Conservation (phyloP, 1,284 basidiomycete species). For the Pseudozyma thailandica region DNA sequence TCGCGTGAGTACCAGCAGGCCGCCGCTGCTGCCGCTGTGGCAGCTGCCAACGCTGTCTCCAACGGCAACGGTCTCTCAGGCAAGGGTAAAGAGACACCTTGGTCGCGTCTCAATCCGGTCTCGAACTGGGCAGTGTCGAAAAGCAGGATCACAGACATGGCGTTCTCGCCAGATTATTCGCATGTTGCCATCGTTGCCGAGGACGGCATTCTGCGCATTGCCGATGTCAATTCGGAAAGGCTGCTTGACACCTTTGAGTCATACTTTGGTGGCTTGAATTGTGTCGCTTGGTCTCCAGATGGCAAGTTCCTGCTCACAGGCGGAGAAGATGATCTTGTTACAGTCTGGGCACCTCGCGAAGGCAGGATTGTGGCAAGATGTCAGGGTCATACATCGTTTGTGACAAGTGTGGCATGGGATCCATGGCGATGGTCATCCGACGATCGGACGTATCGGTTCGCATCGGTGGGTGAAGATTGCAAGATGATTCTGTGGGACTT, state of each 20-base stretch:
- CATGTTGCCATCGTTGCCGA: conserved; percentile 57
- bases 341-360: conserved; percentile 68
- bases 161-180: conserved; percentile 58
- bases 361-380: conserved; percentile 84
- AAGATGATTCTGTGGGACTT: conserved; percentile 64
- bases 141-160: conserved; percentile 55
- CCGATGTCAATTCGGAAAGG: conserved; percentile 57
- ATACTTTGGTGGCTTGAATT: conserved; percentile 73
- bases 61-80: conserved; percentile 41
- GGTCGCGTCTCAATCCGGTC: conserved; percentile 57
- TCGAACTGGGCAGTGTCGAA: conserved; percentile 57
- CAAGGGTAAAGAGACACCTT: conserved; percentile 47
- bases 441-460: conserved; percentile 59
- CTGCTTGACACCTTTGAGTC: conserved; percentile 55
- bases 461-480: conserved; percentile 63
- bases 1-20: conserved; percentile 44
- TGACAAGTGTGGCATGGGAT: conserved; percentile 89
- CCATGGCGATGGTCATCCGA: conserved; percentile 74
- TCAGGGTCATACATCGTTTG: conserved; percentile 95
- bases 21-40: conserved; percentile 31
- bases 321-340: conserved; percentile 93
- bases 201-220: conserved; percentile 59
- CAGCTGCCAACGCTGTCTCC: conserved; percentile 24
- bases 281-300: conserved; percentile 93
- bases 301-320: conserved; percentile 87